A percentile compares a stretch with the other conserved stretches of the same genome.
These are phyloP conservation scores for Lichtheimia ramosa DNA, from an alignment of 371 early-diverging fungal species.

Conservation along the genomic window DNA sequence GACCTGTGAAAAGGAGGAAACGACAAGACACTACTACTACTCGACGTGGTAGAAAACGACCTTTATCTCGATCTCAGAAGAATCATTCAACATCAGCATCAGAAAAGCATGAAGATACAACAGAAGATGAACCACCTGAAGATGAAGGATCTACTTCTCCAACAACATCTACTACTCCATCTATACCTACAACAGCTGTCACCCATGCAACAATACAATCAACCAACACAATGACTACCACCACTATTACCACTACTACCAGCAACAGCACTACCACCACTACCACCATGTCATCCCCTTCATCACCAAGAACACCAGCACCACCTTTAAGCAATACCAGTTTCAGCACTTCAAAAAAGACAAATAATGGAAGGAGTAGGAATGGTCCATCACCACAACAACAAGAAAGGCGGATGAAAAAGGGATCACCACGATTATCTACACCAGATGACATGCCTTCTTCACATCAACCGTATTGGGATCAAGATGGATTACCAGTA, in stretches of 20 bases:
- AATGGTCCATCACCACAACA: conserved; percentile 6
- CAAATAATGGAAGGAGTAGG: neutral
- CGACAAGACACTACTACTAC: conserved; percentile 10
- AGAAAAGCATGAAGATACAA: neutral
- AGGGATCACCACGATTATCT: conserved; percentile 12
- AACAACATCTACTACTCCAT: neutral
- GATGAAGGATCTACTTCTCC: conserved; percentile 1
- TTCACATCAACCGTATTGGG: conserved; percentile 24
- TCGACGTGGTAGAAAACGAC: neutral
- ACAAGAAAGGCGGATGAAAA: conserved; percentile 5
- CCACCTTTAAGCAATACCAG: neutral
- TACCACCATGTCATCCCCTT: conserved; percentile 22
- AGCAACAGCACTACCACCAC: conserved; percentile 14
- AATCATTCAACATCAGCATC: neutral
- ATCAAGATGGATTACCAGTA: conserved; percentile 38
- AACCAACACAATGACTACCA: neutral
- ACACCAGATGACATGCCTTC: conserved; percentile 16
- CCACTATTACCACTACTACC: conserved; percentile 7
- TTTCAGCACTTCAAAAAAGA: neutral
- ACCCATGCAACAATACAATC: neutral
- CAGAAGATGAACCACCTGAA: conserved; percentile 9
- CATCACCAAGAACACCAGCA: conserved; percentile 4
- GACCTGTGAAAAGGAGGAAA: conserved; percentile 30
- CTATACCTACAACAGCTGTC: neutral
- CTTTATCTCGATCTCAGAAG: conserved; percentile 4